Conservation (phyloP, 2,329 filamentous ascomycete genomes). For the Calonectria naviculata region DNA sequence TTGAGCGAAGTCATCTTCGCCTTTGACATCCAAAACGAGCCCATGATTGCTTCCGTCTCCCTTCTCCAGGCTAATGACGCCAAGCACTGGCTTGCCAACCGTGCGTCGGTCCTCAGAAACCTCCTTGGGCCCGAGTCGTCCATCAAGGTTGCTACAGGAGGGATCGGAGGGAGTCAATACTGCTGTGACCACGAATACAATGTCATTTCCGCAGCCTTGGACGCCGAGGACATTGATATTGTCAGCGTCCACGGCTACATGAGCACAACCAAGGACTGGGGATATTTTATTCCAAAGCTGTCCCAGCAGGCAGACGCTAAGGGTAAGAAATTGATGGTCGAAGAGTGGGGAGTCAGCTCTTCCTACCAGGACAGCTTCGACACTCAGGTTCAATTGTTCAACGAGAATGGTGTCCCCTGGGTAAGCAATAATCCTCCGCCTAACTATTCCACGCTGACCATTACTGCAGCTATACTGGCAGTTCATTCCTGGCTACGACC, state of each 20-base stretch:
- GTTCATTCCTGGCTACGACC: background rate
- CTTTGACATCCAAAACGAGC: background rate
- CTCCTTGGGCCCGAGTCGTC: background rate
- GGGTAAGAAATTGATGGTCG: background rate
- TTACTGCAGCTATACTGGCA: background rate
- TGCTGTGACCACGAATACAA: background rate
- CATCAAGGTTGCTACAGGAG: background rate
- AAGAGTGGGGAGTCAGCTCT: background rate
- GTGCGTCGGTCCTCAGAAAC: background rate
- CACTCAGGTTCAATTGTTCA: background rate
- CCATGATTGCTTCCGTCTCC: background rate
- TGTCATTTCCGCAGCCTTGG: background rate
- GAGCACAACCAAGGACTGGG: background rate
- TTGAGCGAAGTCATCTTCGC: background rate
- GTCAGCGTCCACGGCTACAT: background rate
- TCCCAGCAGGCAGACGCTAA: background rate
- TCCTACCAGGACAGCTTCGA: background rate
- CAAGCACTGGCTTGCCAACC: background rate
- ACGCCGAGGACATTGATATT: background rate
- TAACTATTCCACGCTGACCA: background rate
- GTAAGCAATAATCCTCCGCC: background rate
- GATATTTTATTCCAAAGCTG: background rate
- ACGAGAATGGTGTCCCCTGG: background rate
- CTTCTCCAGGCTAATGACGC: background rate
- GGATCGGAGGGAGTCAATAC: background rate